These are phyloP conservation scores for Murraya koenigii DNA, from an alignment of 345 rosid genomes.

Conservation along the genomic window DNA sequence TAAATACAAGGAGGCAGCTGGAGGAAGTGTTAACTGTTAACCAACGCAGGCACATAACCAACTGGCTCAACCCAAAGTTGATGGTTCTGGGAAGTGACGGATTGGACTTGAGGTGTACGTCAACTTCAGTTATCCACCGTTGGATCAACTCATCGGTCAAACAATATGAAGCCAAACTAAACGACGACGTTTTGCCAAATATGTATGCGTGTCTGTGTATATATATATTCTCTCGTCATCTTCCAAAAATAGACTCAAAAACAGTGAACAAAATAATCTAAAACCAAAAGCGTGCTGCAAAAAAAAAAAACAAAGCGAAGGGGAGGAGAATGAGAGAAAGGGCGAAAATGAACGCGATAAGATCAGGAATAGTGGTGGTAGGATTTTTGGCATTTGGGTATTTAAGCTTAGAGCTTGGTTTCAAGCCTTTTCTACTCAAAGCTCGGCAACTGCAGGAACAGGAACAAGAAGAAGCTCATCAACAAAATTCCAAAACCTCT, in stretches of 20 bases:
- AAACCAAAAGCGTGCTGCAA: no score
- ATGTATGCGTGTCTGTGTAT: not conserved
- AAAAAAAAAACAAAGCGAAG: not conserved
- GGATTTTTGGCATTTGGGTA: constrained; percentile 79
- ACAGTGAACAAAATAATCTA: not conserved
- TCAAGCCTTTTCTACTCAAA: constrained; percentile 63
- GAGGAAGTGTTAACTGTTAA: not conserved
- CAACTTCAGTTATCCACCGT: not conserved
- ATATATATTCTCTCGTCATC: no score
- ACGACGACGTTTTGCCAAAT: not conserved
- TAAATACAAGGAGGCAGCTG: not conserved
- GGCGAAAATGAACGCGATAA: constrained; percentile 44
- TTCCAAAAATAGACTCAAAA: not conserved
- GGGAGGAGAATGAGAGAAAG: constrained; percentile 15
- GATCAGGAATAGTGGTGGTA: constrained; percentile 53
- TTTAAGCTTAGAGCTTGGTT: constrained; percentile 55
- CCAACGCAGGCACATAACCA: not conserved
- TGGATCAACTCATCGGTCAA: not conserved
- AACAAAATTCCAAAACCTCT: constrained; percentile 3
- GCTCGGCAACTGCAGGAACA: constrained; percentile 49
- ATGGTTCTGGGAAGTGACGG: not conserved
- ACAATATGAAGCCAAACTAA: not conserved
- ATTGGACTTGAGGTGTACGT: not conserved
- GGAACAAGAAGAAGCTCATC: constrained; percentile 25
- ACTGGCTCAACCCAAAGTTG: not conserved